Evolutionary conservation across 106 monocot species (phyloP), one percentile per base, ranked within the genome.

Genomic region (Gastrodia elata): DNA sequence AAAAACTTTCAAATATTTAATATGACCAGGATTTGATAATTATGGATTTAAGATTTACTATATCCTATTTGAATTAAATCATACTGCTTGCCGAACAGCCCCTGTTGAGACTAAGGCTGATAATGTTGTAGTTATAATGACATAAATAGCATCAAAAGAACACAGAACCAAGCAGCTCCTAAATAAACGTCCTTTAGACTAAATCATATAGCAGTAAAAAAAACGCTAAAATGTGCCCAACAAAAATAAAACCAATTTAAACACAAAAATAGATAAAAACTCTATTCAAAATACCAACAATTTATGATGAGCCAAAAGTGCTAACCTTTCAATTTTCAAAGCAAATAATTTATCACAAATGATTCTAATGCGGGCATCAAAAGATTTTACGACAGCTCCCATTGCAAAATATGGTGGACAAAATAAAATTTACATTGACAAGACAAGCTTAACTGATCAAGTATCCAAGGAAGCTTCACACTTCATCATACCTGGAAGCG

Each of bases 401-500:
- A 18, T 46, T 46, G 13, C 46, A 46, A 46, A 46, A 52, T n/a
- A 22, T n/a, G 52, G 14, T 30, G 61, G 14, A 32, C 61, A 26
- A 28, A 57, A 57, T 24, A 7, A n/a, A 61, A 61, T 2, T 61
- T 9, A 61, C 61, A 30, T 61, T 30, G 8, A 61, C 61, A 61
- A 61, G 30, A 14, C 61, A 61, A 8, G 32, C 8, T 28, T 8
- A 32, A 56, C 11, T 2, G 27, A 59, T 10, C 11, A 32, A 9
- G 30, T 11, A 28, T 3, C 13, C 20, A 67, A 37, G 14, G 67
- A 37, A 67, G 36, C 36, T 37, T 37, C 14, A 69, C 14, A 14
- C n/a, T 40, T 26, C 26, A 11, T 3, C 25, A 26, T 78, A 97
- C 96, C 92, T 52, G 84, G 44, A 41, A 97, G 43, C 4, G 92